Evolutionary conservation across 192 early-diverging fungal genomes (phyloP).

Genomic region (Mortierella alpina): DNA sequence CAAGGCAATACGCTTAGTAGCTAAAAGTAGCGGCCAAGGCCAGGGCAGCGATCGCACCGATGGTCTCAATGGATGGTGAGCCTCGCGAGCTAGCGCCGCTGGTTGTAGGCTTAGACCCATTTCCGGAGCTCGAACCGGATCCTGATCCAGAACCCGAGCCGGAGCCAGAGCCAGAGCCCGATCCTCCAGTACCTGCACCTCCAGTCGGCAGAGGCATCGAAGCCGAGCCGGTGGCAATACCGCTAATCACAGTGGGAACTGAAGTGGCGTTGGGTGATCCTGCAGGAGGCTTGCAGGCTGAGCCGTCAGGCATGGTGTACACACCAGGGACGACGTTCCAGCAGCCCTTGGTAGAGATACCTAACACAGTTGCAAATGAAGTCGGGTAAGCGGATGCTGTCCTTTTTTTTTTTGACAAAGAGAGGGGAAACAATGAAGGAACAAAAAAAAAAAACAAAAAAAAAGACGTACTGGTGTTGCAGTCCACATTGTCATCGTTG

Average conservation of each 20-base stretch:
- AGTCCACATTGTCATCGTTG: slow-evolving; percentile 15
- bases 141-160: background rate
- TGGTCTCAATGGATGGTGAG: slow-evolving; percentile 9
- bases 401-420: background rate
- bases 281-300: slow-evolving; percentile 15
- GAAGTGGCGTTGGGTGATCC: slow-evolving; percentile 12
- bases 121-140: background rate
- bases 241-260: slow-evolving; percentile 2
- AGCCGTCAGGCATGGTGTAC: slow-evolving; percentile 44
- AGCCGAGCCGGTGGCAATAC: background rate
- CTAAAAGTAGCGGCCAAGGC: background rate
- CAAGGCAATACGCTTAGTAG: background rate
- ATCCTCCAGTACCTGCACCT: background rate
- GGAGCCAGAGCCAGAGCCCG: background rate
- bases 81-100: background rate
- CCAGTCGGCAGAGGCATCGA: background rate
- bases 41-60: slow-evolving; percentile 17
- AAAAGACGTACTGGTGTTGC: slow-evolving; percentile 28
- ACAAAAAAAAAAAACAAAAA: background rate
- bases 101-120: too few species aligned
- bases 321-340: slow-evolving; percentile 43
- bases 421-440: background rate
- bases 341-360: slow-evolving; percentile 46
- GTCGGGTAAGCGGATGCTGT: background rate
- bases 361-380: slow-evolving; percentile 9